Conservation (phyloP, 1,139 yeast genomes). For the Taphrina betulina region DNA sequence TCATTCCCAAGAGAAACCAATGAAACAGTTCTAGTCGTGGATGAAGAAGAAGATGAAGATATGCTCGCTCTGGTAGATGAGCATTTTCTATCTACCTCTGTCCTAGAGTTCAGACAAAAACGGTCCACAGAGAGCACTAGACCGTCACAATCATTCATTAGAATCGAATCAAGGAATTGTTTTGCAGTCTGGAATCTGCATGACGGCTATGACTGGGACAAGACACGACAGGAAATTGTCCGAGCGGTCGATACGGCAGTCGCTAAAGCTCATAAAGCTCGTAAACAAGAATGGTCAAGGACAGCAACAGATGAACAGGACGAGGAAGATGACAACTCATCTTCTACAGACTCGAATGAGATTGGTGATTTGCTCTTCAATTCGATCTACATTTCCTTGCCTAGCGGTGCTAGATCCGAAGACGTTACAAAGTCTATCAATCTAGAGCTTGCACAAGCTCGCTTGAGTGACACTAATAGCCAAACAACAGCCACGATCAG, state of each 20-base stretch:
- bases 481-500: constrained; percentile 25
- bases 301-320: constrained; percentile 11
- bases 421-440: constrained; percentile 29
- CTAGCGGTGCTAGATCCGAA: constrained; percentile 40
- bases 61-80: too few relatives aligned
- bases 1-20: background rate
- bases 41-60: too few relatives aligned
- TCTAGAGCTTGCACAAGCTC: constrained; percentile 39
- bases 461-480: constrained; percentile 42
- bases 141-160: background rate
- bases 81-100: background rate
- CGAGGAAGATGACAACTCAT: constrained; percentile 37
- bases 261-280: constrained; percentile 38
- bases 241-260: constrained; percentile 65
- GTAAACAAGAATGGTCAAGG: constrained; percentile 12
- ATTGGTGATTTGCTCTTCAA: constrained; percentile 69
- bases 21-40: too few relatives aligned
- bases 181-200: constrained; percentile 57
- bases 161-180: constrained; percentile 30
- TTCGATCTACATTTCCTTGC: constrained; percentile 68
- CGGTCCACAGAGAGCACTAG: background rate
- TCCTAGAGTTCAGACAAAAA: background rate
- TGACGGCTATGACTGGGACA: constrained; percentile 94
- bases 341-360: constrained; percentile 38
- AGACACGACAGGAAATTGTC: constrained; percentile 65